Conservation (phyloP, 83 land plant genomes). For the Picea mariana region DNA sequence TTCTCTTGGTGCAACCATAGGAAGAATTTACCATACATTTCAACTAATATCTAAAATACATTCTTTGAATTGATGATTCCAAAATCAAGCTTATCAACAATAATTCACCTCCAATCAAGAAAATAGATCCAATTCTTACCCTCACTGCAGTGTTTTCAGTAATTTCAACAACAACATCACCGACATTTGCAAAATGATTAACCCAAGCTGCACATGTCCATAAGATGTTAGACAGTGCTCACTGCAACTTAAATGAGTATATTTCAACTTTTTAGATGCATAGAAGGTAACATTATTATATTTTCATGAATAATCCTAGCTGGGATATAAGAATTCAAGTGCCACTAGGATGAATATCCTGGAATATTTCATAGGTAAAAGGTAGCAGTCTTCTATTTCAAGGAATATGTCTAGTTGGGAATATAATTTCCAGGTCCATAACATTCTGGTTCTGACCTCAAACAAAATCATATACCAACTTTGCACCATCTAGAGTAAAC, state of each 20-base stretch:
- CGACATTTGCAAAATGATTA: constrained; percentile 95
- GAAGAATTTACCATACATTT: too few relatives aligned
- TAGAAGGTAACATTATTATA: background rate
- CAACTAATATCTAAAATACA: background rate
- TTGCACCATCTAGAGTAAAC: background rate
- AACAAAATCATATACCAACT: background rate
- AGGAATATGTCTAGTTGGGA: background rate
- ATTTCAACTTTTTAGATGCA: background rate
- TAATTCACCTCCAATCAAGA: background rate
- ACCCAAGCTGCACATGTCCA: constrained; percentile 71
- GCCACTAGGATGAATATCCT: background rate
- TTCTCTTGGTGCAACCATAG: too few relatives aligned
- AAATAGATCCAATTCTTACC: constrained; percentile 29
- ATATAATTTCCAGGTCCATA: background rate
- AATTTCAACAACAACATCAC: constrained; percentile 86
- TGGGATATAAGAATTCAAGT: background rate
- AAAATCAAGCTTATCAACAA: background rate
- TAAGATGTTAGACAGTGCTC: background rate
- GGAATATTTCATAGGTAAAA: too few relatives aligned
- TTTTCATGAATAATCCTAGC: background rate
- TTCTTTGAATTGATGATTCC: background rate
- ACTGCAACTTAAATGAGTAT: background rate
- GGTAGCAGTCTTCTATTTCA: too few relatives aligned
- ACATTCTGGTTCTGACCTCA: background rate
- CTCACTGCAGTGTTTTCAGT: constrained; percentile 79